Base-by-base conservation (phyloP, 305 asterid genomes). In the Ruellia speciosa region DNA sequence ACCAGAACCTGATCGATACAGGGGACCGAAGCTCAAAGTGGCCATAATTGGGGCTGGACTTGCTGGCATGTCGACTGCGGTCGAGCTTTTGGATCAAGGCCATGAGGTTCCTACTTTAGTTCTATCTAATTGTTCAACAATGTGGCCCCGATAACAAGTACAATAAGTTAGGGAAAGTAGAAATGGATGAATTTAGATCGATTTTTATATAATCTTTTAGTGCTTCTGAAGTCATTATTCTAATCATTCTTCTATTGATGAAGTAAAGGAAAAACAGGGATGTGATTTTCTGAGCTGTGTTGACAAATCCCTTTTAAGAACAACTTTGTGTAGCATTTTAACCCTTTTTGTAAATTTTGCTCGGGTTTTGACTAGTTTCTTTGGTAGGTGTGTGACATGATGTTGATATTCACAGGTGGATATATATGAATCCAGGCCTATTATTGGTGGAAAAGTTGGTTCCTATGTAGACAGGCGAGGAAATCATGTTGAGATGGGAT, bases 21-120 rank as follows among this genome's bases (percentile, higher is more conserved):
- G 84, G 37, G 99, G 99, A 41, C 97, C 99, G 4, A 88, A 86
- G 85, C 87, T 93, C 60, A 93, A 88, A 72, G 99, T 93, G 64
- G 99, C 94, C 15, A 93, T 93, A 46, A 79, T 88, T 18, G 99
- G 99, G 69, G 90, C 99, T 57, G 99, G 99, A 40, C 94, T 93
- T 59, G 99, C 99, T 49, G 99, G 97, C 72, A 93, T 93, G 99
- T 93, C 97, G 6, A 93, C 99, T 60, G 97, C 99, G 6, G 95
- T 93, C 63, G 99, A 93, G 82, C 99, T 93, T 73, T 79, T 93
- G 78, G 97, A 93, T 74, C 99, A 93, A 79, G 99, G 99, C 66
- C 99, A 93, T 33, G 99, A 92, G 97, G 96, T 89, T 69, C 19
- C 18, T 15, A 14, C 52, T 47, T 47, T 9, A 15, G n/a, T n/a